These are phyloP conservation scores for Herpomyces periplanetae DNA, from an alignment of 2,329 filamentous ascomycete genomes.

Conservation along the genomic window DNA sequence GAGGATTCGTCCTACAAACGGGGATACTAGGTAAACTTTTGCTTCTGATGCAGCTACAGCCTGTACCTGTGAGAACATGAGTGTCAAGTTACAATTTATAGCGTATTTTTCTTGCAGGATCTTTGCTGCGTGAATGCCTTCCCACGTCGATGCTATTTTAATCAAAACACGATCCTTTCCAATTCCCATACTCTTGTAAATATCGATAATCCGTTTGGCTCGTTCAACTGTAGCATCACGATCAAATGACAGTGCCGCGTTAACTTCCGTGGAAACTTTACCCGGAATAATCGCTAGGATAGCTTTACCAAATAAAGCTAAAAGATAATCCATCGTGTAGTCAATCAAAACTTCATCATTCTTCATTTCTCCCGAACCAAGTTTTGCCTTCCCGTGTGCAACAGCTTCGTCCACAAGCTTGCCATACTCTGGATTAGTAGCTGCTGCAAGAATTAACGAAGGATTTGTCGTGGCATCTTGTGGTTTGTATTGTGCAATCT, in stretches of 20 bases:
- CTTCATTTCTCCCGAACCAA: constrained; percentile 10
- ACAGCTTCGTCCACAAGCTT: constrained; percentile 58
- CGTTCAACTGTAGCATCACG: constrained; percentile 69
- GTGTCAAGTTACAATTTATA: constrained; percentile 93
- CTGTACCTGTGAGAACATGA: constrained; percentile 87
- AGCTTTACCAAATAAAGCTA: constrained; percentile 92
- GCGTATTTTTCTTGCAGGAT: constrained; percentile 80
- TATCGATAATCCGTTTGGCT: constrained; percentile 83
- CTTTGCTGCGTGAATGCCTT: constrained; percentile 94
- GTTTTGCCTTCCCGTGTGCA: constrained; percentile 37
- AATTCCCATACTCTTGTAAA: constrained; percentile 74
- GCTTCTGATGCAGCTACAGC: constrained; percentile 88
- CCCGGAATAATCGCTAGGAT: constrained; percentile 87
- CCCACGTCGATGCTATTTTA: constrained; percentile 97
- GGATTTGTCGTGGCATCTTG: constrained; percentile 99
- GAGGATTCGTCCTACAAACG: constrained; percentile 93
- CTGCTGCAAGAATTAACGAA: constrained; percentile 81
- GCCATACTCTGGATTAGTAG: constrained; percentile 90
- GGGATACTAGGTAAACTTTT: constrained; percentile 81
- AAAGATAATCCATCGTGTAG: constrained; percentile 52
- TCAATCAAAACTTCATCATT: constrained; percentile 49
- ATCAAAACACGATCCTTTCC: constrained; percentile 78
- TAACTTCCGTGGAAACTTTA: constrained; percentile 95
- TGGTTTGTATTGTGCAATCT: constrained; percentile 97
- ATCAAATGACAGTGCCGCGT: constrained; percentile 80